Base-by-base conservation (phyloP, 192 early-diverging fungal genomes). In the Paraglomus occultum region DNA sequence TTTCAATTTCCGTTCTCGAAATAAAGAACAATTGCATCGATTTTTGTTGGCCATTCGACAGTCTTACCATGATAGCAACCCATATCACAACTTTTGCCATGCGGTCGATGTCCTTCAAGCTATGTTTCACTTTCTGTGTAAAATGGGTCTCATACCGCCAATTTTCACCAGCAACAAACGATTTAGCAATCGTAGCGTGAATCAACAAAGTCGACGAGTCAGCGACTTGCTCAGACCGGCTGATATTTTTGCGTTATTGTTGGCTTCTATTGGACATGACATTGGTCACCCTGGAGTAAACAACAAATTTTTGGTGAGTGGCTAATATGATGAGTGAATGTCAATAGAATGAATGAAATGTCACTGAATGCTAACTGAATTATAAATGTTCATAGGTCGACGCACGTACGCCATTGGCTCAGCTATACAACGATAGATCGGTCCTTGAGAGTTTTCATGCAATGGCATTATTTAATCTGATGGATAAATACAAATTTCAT, bases 41-140 rank as follows among this genome's bases (percentile, higher is more conserved):
- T 82, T 87, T 63, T 75, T 87, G 9, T 74, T 85, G 49, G 83
- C 79, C 48, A 58, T 88, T 31, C 73, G 80, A 45, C 79, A 81
- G 64, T 76, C 78, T 9, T 88, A 88, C 69, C 79, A 86, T 57
- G 76, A 81, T 15, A 79, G 71, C 11, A 96, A 96, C 75, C 91
- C 93, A 8, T 96, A 94, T 73, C 96, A 98, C 81, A 98, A 98
- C 80, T 92, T 94, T 76, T 84, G 87, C 23, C 96, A 98, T 74
- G 96, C 95, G 1, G 89, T 95, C 5, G 96, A 98, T 74, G 96
- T 98, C n/a, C 76, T 91, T 10, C 95, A 97, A 73, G 87, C 90
- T 51, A 91, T 92, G 50, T 90, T 88, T 74, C 94, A 89, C 77
- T 91, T 91, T 54, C 74, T 92, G 64, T 89, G 86, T 75, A 76